Conservation (phyloP, 345 rosid species). For the Hypericum androsaemum region DNA sequence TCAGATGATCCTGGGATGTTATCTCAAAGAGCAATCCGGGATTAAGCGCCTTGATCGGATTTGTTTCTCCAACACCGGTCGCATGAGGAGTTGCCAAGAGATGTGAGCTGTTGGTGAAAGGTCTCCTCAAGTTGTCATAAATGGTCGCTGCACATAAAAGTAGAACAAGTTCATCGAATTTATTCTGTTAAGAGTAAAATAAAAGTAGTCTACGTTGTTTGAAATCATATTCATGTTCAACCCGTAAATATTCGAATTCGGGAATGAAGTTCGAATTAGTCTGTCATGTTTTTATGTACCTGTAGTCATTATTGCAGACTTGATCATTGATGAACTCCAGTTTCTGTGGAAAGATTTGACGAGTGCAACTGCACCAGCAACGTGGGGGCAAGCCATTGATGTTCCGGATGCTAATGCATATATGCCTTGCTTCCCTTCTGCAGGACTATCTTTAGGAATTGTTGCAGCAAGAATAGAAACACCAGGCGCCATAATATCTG, state of each 20-base stretch:
- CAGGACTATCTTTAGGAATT: conserved; percentile 28
- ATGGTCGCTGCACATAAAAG: conserved; percentile 34
- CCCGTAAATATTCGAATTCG: no score
- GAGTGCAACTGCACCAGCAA: conserved; percentile 59
- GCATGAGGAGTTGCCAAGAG: conserved; percentile 46
- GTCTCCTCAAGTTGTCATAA: conserved; percentile 36
- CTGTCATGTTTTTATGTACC: conserved; percentile 19
- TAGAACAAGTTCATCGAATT: neutral
- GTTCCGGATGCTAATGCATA: conserved; percentile 60
- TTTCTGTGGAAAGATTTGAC: conserved; percentile 37
- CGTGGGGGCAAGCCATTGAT: conserved; percentile 90
- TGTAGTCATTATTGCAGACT: conserved; percentile 76
- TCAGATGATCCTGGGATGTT: conserved; percentile 36
- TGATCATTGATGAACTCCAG: conserved; percentile 68
- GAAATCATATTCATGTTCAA: no score
- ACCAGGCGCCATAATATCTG: conserved; percentile 60
- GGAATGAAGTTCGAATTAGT: no score
- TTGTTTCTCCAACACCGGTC: conserved; percentile 59
- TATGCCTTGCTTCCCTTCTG: conserved; percentile 27
- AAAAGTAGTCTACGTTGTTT: no score
- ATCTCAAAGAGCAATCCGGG: conserved; percentile 72
- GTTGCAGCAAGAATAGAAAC: conserved; percentile 65
- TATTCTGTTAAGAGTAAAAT: neutral
- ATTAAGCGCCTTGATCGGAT: conserved; percentile 44
- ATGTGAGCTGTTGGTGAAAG: conserved; percentile 36